Evolutionary conservation across 768 basidiomycete genomes (phyloP).

Genomic region (Hygrocybe punicea): DNA sequence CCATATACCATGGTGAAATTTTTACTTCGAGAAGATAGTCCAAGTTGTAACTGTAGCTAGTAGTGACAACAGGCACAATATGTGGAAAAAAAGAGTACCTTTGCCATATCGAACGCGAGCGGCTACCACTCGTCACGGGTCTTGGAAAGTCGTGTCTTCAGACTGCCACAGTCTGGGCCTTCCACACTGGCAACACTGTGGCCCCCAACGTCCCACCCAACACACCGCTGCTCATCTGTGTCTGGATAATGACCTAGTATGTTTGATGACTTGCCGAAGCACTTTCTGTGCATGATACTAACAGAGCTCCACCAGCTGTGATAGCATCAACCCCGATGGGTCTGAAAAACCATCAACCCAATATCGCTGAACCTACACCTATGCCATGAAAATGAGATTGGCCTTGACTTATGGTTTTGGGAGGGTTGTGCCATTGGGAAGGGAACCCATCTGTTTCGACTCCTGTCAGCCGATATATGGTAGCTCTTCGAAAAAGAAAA

Average conservation of each 20-base stretch:
- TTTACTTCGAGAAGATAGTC: no score
- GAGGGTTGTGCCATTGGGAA: constrained; percentile 28
- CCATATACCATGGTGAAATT: no score
- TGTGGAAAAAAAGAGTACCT: no score
- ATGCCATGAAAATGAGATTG: constrained; percentile 23
- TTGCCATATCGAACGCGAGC: no score
- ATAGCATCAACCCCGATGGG: constrained; percentile 24
- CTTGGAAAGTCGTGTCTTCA: no score
- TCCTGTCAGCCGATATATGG: constrained; percentile 26
- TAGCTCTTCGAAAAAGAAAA: constrained; percentile 23
- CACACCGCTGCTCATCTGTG: neutral
- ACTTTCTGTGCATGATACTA: neutral
- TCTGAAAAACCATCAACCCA: constrained; percentile 7
- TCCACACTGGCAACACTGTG: no score
- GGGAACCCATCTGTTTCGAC: constrained; percentile 31
- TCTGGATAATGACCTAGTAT: neutral
- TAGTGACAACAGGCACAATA: no score
- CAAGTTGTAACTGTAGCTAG: no score
- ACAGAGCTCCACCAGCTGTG: constrained; percentile 20
- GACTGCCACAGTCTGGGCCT: no score
- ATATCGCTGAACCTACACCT: constrained; percentile 12
- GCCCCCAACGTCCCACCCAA: neutral
- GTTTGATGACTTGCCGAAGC: neutral
- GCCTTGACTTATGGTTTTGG: constrained; percentile 23
- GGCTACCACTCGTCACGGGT: no score